phyloP scores from a whole-genome alignment of 192 early-diverging fungal species.

The Backusella tuberculispora region DNA sequence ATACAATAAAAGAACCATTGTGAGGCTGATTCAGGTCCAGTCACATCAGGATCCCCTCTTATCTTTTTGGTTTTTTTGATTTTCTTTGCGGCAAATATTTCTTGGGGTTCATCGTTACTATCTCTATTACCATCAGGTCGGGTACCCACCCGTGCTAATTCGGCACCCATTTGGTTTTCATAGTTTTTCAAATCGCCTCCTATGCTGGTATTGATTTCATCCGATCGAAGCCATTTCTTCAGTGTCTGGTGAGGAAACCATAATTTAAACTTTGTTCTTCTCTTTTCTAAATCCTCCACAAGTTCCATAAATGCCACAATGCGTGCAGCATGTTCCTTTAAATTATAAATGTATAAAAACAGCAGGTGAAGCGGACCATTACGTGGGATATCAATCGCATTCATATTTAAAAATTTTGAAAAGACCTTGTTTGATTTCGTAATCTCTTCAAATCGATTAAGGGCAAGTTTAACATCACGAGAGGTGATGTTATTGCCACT shows the following conservation, averaged over 20 bases:
- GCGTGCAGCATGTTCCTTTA: background rate
- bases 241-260: slow-evolving; percentile 19
- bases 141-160: background rate
- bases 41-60: slow-evolving; percentile 37
- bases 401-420: background rate
- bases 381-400: background rate
- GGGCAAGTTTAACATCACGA: background rate
- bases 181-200: background rate
- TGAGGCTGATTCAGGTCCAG: slow-evolving; percentile 10
- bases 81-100: background rate
- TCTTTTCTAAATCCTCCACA: slow-evolving; percentile 6
- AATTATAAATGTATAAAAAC: background rate
- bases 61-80: background rate
- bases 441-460: background rate
- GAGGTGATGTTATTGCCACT: background rate
- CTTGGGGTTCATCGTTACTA: background rate
- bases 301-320: background rate
- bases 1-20: slow-evolving; percentile 35
- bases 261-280: background rate
- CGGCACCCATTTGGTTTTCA: background rate
- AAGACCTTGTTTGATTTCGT: background rate
- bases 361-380: background rate
- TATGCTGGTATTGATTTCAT: background rate
- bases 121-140: slow-evolving; percentile 6
- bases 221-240: slow-evolving; percentile 20